These are phyloP conservation scores for Aspergillus ostianus DNA, from an alignment of 495 filamentous ascomycete genomes.

Conservation along the genomic window DNA sequence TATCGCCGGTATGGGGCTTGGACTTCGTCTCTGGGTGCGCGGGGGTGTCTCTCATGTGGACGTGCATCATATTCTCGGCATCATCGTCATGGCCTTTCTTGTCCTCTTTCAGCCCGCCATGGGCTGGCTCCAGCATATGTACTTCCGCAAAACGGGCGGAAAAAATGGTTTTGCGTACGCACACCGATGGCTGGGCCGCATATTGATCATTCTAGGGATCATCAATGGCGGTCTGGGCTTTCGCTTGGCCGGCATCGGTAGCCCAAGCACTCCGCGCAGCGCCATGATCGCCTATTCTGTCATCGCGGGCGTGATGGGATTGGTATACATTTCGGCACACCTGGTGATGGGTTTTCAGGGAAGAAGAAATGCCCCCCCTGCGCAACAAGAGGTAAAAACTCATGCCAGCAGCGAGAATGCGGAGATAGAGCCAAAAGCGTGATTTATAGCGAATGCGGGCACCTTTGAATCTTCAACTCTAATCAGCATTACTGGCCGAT, in stretches of 20 bases:
- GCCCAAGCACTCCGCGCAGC: slow-evolving; percentile 18
- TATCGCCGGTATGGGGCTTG: slow-evolving; percentile 59
- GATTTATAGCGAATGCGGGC: neutral
- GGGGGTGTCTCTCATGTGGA: slow-evolving; percentile 8
- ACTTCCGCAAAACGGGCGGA: slow-evolving; percentile 44
- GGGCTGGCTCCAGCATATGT: slow-evolving; percentile 60
- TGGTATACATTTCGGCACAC: slow-evolving; percentile 40
- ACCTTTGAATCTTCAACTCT: neutral
- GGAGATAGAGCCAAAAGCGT: neutral
- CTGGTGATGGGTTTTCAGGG: slow-evolving; percentile 6
- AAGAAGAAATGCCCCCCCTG: neutral
- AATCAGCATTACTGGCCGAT: neutral
- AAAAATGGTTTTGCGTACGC: slow-evolving; percentile 54
- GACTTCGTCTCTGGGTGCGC: slow-evolving; percentile 46
- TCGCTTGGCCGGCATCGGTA: slow-evolving; percentile 38
- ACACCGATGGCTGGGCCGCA: slow-evolving; percentile 87
- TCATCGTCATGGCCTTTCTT: slow-evolving; percentile 51
- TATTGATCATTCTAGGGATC: slow-evolving; percentile 63
- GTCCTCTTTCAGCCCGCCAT: slow-evolving; percentile 61
- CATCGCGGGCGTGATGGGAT: slow-evolving; percentile 52
- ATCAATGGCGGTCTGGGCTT: slow-evolving; percentile 71
- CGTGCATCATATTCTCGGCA: slow-evolving; percentile 51
- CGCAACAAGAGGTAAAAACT: neutral
- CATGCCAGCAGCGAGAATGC: neutral
- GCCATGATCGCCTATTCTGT: slow-evolving; percentile 59